A percentile compares a stretch with the other conserved stretches of the same genome.
phyloP scores from a whole-genome alignment of 257 asterid species.

The Salvia rosmarinus region DNA sequence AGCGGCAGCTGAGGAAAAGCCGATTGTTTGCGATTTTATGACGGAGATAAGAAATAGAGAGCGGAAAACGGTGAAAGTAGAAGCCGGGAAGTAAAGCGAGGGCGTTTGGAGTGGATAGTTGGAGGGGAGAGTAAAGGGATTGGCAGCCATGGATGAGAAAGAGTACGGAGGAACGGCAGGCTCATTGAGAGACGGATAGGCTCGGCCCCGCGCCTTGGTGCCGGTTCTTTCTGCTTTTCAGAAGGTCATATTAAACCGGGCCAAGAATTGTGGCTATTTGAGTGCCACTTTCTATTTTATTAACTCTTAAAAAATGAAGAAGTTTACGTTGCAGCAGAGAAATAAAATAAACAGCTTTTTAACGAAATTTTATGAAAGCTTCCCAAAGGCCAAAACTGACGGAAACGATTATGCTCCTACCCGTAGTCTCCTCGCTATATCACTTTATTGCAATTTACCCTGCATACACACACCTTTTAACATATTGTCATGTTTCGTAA shows the following conservation, averaged over 20 bases:
- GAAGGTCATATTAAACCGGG: neutral
- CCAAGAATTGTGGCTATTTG: too few relatives aligned
- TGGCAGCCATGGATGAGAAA: slow-evolving; percentile 45
- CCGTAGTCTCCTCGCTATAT: too few relatives aligned
- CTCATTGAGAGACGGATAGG: slow-evolving; percentile 30
- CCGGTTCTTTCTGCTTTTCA: neutral
- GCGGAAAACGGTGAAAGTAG: slow-evolving; percentile 31
- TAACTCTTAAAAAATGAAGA: too few relatives aligned
- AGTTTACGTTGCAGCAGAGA: too few relatives aligned
- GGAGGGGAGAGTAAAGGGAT: slow-evolving; percentile 31
- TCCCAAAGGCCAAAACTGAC: too few relatives aligned
- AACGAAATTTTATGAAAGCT: too few relatives aligned
- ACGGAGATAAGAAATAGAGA: slow-evolving; percentile 25
- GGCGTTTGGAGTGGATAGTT: slow-evolving; percentile 34
- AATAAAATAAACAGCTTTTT: too few relatives aligned
- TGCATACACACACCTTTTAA: too few relatives aligned
- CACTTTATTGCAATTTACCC: too few relatives aligned
- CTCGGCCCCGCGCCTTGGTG: slow-evolving; percentile 1
- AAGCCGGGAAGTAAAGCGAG: slow-evolving; percentile 29
- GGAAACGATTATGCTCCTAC: too few relatives aligned
- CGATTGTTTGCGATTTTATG: slow-evolving; percentile 28
- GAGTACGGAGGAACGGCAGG: neutral
- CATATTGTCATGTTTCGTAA: too few relatives aligned
- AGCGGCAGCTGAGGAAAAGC: slow-evolving; percentile 41
- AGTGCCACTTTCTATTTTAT: too few relatives aligned